Evolutionary conservation across 208 protist genomes (phyloP).

Genomic region (Perkinsela sp.): DNA sequence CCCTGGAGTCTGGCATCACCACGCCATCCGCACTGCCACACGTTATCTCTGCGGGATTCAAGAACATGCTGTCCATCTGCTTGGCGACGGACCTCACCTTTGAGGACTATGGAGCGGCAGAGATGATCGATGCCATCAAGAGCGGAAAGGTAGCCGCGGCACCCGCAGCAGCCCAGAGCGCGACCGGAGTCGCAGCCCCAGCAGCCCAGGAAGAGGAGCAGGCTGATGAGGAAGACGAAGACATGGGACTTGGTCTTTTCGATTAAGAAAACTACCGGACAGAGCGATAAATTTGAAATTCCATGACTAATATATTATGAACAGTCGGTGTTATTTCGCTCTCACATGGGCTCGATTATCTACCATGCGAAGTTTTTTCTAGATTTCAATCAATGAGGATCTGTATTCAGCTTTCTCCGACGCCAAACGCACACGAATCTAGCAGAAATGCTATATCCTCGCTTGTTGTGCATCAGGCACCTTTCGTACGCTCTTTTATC

Average conservation of each 20-base stretch:
- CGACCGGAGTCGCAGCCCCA: slow-evolving; percentile 12
- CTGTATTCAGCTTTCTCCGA: too few relatives aligned
- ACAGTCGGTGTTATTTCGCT: too few relatives aligned
- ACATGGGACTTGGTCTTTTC: slow-evolving; percentile 46
- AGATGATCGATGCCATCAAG: slow-evolving; percentile 60
- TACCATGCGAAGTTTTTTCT: too few relatives aligned
- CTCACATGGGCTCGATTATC: too few relatives aligned
- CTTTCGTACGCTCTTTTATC: too few relatives aligned
- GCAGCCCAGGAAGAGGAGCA: slow-evolving; percentile 16
- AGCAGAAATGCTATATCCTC: too few relatives aligned
- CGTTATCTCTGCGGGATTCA: slow-evolving; percentile 80
- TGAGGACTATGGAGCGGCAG: slow-evolving; percentile 32
- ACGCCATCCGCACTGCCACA: slow-evolving; percentile 77
- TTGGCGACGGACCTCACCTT: slow-evolving; percentile 74
- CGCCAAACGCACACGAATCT: neutral
- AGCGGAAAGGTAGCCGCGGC: slow-evolving; percentile 41
- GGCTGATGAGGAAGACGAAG: slow-evolving; percentile 26
- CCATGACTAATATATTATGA: too few relatives aligned
- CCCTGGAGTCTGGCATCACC: slow-evolving; percentile 76
- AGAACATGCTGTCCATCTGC: slow-evolving; percentile 80
- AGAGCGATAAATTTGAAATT: too few relatives aligned
- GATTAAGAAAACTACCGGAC: slow-evolving; percentile 32
- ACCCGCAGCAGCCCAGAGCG: slow-evolving; percentile 20
- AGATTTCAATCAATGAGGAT: too few relatives aligned
- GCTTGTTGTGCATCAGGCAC: too few relatives aligned